Evolutionary conservation across 164 flowering plant genomes (phyloP), one percentile per base, ranked within the genome.

Genomic region (Aristolochia californica): DNA sequence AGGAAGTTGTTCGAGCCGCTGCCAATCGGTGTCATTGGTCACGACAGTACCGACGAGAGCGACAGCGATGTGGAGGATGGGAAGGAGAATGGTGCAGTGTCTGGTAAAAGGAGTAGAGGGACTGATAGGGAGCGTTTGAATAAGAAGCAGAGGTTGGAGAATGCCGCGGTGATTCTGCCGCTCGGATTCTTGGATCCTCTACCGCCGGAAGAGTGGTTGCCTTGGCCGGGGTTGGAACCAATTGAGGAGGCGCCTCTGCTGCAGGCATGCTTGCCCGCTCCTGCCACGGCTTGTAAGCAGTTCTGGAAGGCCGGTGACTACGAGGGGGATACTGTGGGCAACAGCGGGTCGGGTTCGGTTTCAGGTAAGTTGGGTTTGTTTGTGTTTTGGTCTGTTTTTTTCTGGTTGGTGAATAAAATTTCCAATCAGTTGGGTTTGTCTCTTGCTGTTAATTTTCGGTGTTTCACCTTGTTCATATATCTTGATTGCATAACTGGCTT

Each of bases 231-330:
- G 49, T 56, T 72, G 23, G 56, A 49, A 48, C 30, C 47, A 8
- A 47, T 24, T 8, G 27, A 55, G 16, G 57, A 24, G 45, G 45
- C 63, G 13, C 2, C 23, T n/a, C 57, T 9, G 24, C 22, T 18
- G 25, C 55, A 18, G 20, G 50, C 22, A 16, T 13, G 9, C 7
- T n/a, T n/a, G n/a, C n/a, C n/a, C n/a, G n/a, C n/a, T n/a, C n/a
- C 44, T 34, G 7, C 10, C 10, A 5, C 40, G 1, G 66, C 15
- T 21, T 65, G 66, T 52, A 85, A 69, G 75, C 93, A 83, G 79
- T 88, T 91, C 47, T 91, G 98, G 98, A 91, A 88, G 69, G 96
- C 98, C 0, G 96, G 96, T 17, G 96, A 91, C 26, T 91, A 74
- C 56, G 95, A 83, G 7, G 93, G 76, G 0, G 63, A 64, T 57